A percentile compares a stretch with the other conserved stretches of the same genome.
These are phyloP conservation scores for Leptographium lundbergii DNA, from an alignment of 2,329 filamentous ascomycete genomes.

Conservation along the genomic window DNA sequence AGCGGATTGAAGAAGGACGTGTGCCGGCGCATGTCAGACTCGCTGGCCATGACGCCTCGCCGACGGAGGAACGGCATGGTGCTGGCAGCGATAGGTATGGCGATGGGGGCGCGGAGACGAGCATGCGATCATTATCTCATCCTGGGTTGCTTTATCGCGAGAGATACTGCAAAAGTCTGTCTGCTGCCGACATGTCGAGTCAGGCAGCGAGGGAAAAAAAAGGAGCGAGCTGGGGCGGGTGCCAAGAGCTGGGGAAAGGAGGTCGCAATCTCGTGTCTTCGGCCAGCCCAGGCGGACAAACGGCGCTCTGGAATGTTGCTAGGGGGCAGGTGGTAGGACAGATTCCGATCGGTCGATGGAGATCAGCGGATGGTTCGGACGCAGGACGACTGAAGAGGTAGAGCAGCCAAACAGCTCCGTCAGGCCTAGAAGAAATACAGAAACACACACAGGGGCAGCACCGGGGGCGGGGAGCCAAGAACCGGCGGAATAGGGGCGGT, in stretches of 20 bases:
- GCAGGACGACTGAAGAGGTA: not conserved
- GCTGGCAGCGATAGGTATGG: slow-evolving; percentile 9
- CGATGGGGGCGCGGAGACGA: not conserved
- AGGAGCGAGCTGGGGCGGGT: not conserved
- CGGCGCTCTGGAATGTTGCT: not conserved
- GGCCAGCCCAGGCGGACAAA: not conserved
- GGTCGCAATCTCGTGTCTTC: not conserved
- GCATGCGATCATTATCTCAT: slow-evolving; percentile 1
- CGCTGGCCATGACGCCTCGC: slow-evolving; percentile 46
- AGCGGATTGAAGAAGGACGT: slow-evolving; percentile 21
- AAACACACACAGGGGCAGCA: not conserved
- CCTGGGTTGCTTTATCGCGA: not conserved
- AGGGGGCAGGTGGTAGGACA: not conserved
- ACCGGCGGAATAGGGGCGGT: not conserved
- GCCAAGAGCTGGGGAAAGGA: not conserved
- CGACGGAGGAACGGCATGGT: slow-evolving; percentile 50
- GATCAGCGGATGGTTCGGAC: not conserved
- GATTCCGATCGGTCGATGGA: not conserved
- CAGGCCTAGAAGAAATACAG: not conserved
- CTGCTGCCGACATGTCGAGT: slow-evolving; percentile 1
- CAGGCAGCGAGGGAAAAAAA: not conserved
- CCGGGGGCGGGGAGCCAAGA: not conserved
- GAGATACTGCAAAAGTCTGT: not conserved
- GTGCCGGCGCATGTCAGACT: slow-evolving; percentile 45
- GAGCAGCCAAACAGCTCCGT: not conserved